Evolutionary conservation across 345 rosid species (phyloP).

Genomic region (Gossypium arboreum): DNA sequence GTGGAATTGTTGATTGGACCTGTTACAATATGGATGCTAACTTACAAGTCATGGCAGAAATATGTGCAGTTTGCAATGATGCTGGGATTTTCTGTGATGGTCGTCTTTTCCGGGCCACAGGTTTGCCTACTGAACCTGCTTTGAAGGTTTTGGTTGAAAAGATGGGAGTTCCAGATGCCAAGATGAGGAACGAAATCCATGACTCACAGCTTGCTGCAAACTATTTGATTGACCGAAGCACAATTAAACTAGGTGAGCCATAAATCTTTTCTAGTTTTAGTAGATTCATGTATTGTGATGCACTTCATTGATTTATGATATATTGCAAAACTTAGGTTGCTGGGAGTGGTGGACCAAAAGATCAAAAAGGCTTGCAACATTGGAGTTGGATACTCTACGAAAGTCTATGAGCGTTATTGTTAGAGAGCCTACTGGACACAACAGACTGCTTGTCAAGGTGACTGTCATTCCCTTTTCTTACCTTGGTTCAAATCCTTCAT

Average conservation of each 20-base stretch:
- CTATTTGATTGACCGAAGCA: constrained; percentile 55
- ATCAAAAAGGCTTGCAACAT: constrained; percentile 67
- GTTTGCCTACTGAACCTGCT: constrained; percentile 98
- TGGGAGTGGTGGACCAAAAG: constrained; percentile 84
- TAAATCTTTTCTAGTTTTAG: not conserved
- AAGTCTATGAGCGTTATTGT: constrained; percentile 93
- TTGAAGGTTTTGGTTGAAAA: constrained; percentile 89
- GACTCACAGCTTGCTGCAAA: constrained; percentile 47
- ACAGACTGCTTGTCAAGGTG: constrained; percentile 88
- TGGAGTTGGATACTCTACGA: constrained; percentile 88
- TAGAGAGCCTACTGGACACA: constrained; percentile 58
- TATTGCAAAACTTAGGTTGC: constrained; percentile 40
- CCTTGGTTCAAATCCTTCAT: not conserved
- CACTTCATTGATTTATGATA: constrained; percentile 13
- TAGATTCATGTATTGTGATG: not conserved
- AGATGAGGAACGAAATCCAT: constrained; percentile 44
- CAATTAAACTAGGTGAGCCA: constrained; percentile 58
- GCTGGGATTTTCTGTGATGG: constrained; percentile 79
- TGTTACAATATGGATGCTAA: constrained; percentile 83
- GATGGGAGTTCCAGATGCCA: constrained; percentile 73
- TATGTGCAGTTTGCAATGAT: constrained; percentile 85
- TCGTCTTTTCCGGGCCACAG: constrained; percentile 69
- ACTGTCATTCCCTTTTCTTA: not conserved
- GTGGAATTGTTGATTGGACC: constrained; percentile 82
- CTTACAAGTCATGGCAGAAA: constrained; percentile 76